Evolutionary conservation across 176 grass and related monocot genomes (phyloP).

Genomic region (Carex myosuroides): DNA sequence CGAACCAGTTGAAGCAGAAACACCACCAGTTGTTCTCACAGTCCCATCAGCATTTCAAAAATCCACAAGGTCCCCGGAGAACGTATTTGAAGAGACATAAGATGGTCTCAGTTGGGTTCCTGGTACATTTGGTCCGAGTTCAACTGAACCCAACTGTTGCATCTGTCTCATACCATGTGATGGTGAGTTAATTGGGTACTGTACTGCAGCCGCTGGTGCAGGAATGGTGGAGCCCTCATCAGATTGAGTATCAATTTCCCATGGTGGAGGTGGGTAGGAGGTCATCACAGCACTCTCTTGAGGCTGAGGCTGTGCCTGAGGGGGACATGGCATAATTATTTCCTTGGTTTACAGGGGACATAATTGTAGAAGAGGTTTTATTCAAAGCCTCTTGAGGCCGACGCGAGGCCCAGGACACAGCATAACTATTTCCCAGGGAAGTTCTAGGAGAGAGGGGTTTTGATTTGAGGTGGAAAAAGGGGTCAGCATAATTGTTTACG

Average conservation of each 20-base stretch:
- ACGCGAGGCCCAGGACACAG: not conserved
- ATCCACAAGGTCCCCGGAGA: constrained; percentile 57
- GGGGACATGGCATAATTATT: not conserved
- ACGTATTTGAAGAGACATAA: constrained; percentile 65
- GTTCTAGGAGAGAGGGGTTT: constrained; percentile 12
- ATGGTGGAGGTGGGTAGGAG: constrained; percentile 68
- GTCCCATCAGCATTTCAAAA: constrained; percentile 52
- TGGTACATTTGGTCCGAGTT: constrained; percentile 24
- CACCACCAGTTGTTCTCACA: constrained; percentile 28
- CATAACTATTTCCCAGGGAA: constrained; percentile 1
- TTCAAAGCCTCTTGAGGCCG: constrained; percentile 5
- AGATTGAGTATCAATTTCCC: constrained; percentile 37
- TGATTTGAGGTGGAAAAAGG: constrained; percentile 20
- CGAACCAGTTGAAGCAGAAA: constrained; percentile 3
- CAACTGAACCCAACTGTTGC: constrained; percentile 34
- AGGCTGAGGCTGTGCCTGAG: constrained; percentile 27
- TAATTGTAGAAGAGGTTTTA: constrained; percentile 9
- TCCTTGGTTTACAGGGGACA: not conserved
- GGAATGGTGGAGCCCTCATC: constrained; percentile 17
- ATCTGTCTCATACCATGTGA: constrained; percentile 28
- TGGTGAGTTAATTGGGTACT: constrained; percentile 6
- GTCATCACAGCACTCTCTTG: constrained; percentile 19
- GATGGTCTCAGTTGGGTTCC: constrained; percentile 35
- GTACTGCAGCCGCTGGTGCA: not conserved
- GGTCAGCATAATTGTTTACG: not conserved